Evolutionary conservation across 169 alveolate species (phyloP).

Genomic region (Plasmodium coatneyi): DNA sequence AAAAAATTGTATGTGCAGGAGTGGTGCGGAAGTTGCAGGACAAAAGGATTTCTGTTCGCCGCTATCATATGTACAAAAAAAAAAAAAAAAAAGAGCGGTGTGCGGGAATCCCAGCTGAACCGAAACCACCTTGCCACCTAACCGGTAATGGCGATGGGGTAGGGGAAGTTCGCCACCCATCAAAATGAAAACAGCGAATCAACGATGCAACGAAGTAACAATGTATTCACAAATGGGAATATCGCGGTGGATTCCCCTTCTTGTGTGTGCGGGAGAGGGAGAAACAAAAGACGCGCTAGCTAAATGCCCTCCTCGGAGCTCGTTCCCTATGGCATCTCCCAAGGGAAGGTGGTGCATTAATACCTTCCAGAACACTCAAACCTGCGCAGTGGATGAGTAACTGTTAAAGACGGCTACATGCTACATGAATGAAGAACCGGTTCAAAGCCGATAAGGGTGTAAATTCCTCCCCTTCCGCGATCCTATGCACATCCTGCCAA

Average conservation of each 20-base stretch:
- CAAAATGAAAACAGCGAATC: not conserved
- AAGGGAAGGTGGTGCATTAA: not conserved
- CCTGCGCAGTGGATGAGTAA: not conserved
- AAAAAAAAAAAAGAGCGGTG: too few species aligned
- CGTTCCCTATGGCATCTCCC: not conserved
- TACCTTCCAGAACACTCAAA: not conserved
- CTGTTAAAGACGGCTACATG: not conserved
- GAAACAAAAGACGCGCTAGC: not conserved
- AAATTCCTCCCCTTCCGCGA: too few species aligned
- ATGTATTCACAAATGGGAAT: not conserved
- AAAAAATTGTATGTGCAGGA: too few species aligned
- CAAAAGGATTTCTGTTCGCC: too few species aligned
- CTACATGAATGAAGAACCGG: too few species aligned
- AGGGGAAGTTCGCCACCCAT: not conserved
- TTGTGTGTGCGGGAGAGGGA: not conserved
- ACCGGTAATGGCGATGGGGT: not conserved
- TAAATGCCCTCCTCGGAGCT: not conserved
- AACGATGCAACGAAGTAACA: not conserved
- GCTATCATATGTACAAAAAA: too few species aligned
- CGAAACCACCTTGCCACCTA: not conserved
- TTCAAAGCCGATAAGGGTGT: too few species aligned
- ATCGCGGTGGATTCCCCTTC: not conserved
- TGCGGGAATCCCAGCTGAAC: not conserved
- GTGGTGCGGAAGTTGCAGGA: too few species aligned
- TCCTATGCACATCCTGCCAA: too few species aligned